phyloP scores from a whole-genome alignment of 2,329 filamentous ascomycete species.

The Trichoderma lentiforme region DNA sequence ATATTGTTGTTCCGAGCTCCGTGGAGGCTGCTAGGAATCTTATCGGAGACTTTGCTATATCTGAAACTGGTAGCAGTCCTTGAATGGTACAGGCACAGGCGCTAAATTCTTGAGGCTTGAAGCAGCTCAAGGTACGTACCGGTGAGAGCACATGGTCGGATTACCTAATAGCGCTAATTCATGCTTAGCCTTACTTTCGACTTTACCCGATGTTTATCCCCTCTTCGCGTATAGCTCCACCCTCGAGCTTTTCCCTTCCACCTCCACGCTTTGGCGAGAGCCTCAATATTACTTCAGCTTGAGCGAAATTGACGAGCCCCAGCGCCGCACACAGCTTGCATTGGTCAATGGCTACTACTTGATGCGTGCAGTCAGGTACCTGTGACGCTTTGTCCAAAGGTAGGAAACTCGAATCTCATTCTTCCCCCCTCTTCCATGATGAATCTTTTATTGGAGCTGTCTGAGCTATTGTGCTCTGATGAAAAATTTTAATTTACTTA shows the following conservation, averaged over 20 bases:
- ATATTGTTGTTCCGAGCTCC: background rate
- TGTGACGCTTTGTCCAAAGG: slow-evolving; percentile 21
- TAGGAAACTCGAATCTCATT: slow-evolving; percentile 15
- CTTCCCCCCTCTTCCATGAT: slow-evolving; percentile 38
- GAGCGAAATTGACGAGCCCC: slow-evolving; percentile 9
- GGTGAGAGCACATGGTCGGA: background rate
- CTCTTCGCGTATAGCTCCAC: background rate
- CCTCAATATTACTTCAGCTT: slow-evolving; percentile 1
- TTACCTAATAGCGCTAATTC: background rate
- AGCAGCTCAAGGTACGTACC: background rate
- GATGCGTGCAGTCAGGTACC: background rate
- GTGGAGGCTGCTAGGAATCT: background rate
- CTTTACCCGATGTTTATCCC: slow-evolving; percentile 9
- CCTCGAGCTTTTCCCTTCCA: slow-evolving; percentile 14
- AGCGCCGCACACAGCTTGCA: background rate
- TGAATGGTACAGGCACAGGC: background rate
- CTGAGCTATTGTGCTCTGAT: slow-evolving; percentile 61
- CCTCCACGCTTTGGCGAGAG: background rate
- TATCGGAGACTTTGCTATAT: background rate
- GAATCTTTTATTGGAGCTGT: slow-evolving; percentile 73
- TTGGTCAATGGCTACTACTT: slow-evolving; percentile 1
- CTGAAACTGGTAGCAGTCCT: background rate
- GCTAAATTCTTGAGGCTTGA: background rate
- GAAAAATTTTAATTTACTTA: slow-evolving; percentile 61
- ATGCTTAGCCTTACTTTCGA: too few relatives aligned